These are phyloP conservation scores for Zangia roseola DNA, from an alignment of 768 basidiomycete genomes.

Conservation along the genomic window DNA sequence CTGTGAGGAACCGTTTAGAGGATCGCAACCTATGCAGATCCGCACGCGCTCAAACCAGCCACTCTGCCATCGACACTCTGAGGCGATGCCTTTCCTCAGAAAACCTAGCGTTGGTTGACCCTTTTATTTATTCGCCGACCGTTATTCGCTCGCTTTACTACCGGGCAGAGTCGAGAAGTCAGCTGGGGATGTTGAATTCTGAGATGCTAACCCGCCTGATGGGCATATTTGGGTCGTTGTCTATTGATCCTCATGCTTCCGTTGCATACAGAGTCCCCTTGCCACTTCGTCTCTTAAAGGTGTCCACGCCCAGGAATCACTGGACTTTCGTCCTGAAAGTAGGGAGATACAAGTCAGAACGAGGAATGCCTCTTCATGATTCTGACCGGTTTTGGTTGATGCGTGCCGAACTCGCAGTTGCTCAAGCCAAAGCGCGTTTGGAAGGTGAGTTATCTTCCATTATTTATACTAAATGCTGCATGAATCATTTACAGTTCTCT, in stretches of 20 bases:
- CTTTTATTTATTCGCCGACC: constrained; percentile 26
- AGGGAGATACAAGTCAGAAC: constrained; percentile 41
- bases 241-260: constrained; percentile 29
- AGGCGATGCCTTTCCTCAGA: constrained; percentile 14
- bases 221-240: constrained; percentile 50
- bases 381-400: constrained; percentile 67
- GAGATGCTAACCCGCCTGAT: constrained; percentile 43
- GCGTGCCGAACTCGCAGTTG: constrained; percentile 41
- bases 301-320: constrained; percentile 29
- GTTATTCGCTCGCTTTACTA: constrained; percentile 41
- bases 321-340: constrained; percentile 53
- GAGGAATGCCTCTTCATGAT: constrained; percentile 33
- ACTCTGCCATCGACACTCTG: constrained; percentile 14
- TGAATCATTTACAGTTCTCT: constrained; percentile 11
- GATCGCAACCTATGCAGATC: background rate
- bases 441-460: constrained; percentile 15
- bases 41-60: background rate
- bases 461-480: constrained; percentile 5
- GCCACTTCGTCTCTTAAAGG: constrained; percentile 26
- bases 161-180: constrained; percentile 32
- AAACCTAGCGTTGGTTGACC: constrained; percentile 7
- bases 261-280: constrained; percentile 31
- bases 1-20: background rate
- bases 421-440: constrained; percentile 8
- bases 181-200: constrained; percentile 35